Conservation (phyloP, 495 filamentous ascomycete species). For the Cenococcum geophilum region DNA sequence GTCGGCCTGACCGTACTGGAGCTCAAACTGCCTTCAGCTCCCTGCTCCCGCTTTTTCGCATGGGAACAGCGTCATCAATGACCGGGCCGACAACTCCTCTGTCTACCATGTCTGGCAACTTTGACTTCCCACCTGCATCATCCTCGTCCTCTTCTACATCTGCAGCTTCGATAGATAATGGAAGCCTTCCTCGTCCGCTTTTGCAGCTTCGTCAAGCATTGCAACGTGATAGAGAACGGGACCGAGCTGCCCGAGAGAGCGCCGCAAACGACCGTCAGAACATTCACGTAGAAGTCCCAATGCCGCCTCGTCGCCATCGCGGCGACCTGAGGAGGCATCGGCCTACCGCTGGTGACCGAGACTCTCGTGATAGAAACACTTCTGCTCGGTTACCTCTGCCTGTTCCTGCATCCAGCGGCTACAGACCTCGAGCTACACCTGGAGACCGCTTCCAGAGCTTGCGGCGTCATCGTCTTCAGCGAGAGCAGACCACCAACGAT, state of each 20-base stretch:
- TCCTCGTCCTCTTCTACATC: constrained; percentile 1
- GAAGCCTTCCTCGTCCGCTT: not conserved
- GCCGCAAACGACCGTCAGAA: constrained; percentile 6
- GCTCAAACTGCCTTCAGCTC: not conserved
- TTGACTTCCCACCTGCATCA: constrained; percentile 31
- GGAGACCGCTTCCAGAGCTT: constrained; percentile 19
- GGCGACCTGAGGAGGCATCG: constrained; percentile 3
- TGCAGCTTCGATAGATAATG: constrained; percentile 2
- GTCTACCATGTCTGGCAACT: constrained; percentile 24
- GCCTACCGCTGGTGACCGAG: not conserved
- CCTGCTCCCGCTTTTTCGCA: not conserved
- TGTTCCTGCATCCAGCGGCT: constrained; percentile 3
- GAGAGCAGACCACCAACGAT: constrained; percentile 10
- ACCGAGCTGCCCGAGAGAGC: not conserved
- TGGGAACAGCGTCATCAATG: not conserved
- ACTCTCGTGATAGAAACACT: not conserved
- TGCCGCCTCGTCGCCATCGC: not conserved
- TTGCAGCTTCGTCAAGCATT: constrained; percentile 1
- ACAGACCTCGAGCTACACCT: constrained; percentile 20
- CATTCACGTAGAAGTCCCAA: constrained; percentile 2
- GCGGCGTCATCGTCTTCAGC: constrained; percentile 15
- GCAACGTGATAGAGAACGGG: constrained; percentile 4
- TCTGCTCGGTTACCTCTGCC: not conserved
- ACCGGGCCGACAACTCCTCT: constrained; percentile 7
- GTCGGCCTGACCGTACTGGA: not conserved